Conservation (phyloP, 257 asterid species). For the Paulownia fortunei region DNA sequence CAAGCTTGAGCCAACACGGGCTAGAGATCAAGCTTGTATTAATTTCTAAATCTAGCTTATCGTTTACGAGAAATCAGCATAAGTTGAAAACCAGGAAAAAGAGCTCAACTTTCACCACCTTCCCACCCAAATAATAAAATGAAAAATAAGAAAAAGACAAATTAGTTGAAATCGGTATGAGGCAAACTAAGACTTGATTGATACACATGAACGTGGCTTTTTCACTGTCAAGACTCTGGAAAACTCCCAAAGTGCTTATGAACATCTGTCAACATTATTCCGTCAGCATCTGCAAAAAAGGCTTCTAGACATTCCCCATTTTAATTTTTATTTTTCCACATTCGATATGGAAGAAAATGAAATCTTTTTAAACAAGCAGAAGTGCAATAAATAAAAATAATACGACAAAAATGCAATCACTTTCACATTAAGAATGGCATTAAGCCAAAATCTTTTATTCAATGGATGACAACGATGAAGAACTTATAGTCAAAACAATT, state of each 20-base stretch:
- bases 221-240: background rate
- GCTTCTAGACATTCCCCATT: background rate
- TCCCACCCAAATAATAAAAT: background rate
- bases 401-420: background rate
- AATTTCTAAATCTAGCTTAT: background rate
- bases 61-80: background rate
- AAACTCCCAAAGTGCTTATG: background rate
- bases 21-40: background rate
- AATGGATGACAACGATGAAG: background rate
- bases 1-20: conserved; percentile 11
- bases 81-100: conserved; percentile 2
- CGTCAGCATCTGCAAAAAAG: conserved; percentile 19
- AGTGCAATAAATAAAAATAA: background rate
- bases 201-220: background rate
- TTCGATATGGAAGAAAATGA: background rate
- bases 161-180: background rate
- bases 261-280: conserved; percentile 1
- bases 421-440: background rate
- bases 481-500: background rate
- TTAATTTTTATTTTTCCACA: conserved; percentile 5
- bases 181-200: background rate
- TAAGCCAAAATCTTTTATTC: background rate
- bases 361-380: background rate
- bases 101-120: conserved; percentile 1
- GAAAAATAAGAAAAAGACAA: background rate